Evolutionary conservation across 1,139 yeast genomes (phyloP), one percentile per base, ranked within the genome.

Genomic region (Petasospora fabianii): DNA sequence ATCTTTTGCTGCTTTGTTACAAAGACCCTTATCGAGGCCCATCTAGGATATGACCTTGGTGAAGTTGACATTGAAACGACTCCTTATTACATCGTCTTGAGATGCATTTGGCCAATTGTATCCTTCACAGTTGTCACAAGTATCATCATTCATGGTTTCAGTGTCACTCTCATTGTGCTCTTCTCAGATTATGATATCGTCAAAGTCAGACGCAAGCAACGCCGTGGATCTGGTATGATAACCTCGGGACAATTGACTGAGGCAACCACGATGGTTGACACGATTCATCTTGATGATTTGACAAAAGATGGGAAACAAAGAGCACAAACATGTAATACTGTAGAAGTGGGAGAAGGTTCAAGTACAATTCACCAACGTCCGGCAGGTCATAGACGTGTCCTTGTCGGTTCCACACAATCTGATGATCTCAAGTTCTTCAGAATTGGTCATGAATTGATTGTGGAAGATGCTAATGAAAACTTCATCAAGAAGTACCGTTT

Each of bases 1-100:
- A 44, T 58, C 15, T 58, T 51, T 33, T 56, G 61, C 31, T 54
- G 55, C 8, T 47, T 59, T 18, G 40, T 60, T 16, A 54, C 62
- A 1, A 56, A 46, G 30, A 36, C 41, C 11, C 34, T 47, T 2
- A 44, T 56, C 19, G 51, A 54, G 32, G 41, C 47, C 11, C 31
- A 36, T 18, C 19, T 41, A 22, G 44, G 44, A 2, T 35, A 34
- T n/a, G 41, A 32, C 5, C 24, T 43, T 11, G 39, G 44, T 12
- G 40, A 33, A 6, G 30, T 32, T 24, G 43, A 40, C n/a, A 20
- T 33, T 6, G 7, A 20, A 3, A 31, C 27, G 5, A 37, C 39
- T 14, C 40, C 48, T 2, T 43, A 50, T 29, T 34, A 38, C 26
- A 27, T 31, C 19, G 41, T 51, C 3, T 19, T 50, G 8, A 29